Evolutionary conservation across 2,329 filamentous ascomycete genomes (phyloP), one percentile per base, ranked within the genome.

Genomic region (Trichoderma asperellum): DNA sequence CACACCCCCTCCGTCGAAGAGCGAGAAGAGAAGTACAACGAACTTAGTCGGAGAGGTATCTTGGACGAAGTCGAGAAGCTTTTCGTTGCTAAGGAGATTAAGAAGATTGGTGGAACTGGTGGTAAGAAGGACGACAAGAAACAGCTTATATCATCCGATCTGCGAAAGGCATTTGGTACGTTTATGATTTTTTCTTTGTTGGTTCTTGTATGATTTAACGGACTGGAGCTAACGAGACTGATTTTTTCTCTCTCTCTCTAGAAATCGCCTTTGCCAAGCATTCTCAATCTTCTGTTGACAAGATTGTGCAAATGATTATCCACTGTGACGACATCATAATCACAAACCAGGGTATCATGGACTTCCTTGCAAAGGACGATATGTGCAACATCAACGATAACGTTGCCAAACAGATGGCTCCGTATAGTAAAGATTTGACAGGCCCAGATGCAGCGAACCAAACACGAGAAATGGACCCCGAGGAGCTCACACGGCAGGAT

Each of bases 51-150:
- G 77, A 97, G 95, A 84, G 96, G 96, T 83, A 96, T 99, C 72
- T 85, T 98, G 73, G 96, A 98, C 73, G 96, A 98, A 81, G 95
- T 99, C 67, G 96, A 99, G 82, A 96, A 97, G 80, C 85, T 98
- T 52, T 99, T 99, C 83, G 89, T 96, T 87, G 95, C 96, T 65
- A 98, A 97, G 82, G 96, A 99, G 80, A 95, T 94, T 81, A 97
- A 96, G 83, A 88, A 91, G 73, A 84, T 98, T 76, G 93, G 93
- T 72, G 87, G 88, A 74, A 87, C 88, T 72, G 78, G 81, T 68
- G 88, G 89, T 74, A 93, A 93, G 81, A 94, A 94, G 82, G 91
- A 93, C 76, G 95, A 97, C 78, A 98, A 98, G 88, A 98, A 97
- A 83, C 94, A 97, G 80, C 89, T 99, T 79, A 97, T 99, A 76